phyloP scores from a whole-genome alignment of 2,329 filamentous ascomycete genomes.

The Penicillium sp. region DNA sequence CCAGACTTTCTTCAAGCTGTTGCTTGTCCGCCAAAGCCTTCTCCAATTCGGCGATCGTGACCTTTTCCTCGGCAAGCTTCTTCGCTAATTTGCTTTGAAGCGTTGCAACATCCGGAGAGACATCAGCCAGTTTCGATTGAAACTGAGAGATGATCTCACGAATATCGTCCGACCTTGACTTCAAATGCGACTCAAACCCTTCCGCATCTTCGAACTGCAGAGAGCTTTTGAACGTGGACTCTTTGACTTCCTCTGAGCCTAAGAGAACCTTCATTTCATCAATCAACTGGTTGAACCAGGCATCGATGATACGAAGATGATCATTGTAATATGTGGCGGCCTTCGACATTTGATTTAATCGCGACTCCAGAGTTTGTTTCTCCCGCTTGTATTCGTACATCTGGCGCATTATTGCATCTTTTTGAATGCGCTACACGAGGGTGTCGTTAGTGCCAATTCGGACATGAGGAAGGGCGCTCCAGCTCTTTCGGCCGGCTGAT shows the following conservation, averaged over 20 bases:
- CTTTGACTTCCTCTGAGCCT: constrained; percentile 24
- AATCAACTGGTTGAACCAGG: constrained; percentile 76
- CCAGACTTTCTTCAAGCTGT: constrained; percentile 76
- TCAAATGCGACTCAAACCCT: constrained; percentile 72
- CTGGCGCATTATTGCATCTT: constrained; percentile 93
- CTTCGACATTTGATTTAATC: constrained; percentile 74
- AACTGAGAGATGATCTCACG: constrained; percentile 67
- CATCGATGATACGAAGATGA: constrained; percentile 82
- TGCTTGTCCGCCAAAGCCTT: constrained; percentile 73
- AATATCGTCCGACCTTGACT: constrained; percentile 69
- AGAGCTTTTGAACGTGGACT: constrained; percentile 46
- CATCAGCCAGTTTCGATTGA: constrained; percentile 45
- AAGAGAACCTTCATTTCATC: constrained; percentile 46
- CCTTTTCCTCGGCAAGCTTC: constrained; percentile 76
- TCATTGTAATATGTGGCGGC: constrained; percentile 80
- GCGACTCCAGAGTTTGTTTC: constrained; percentile 72
- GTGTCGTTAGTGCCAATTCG: constrained; percentile 28
- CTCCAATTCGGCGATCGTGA: constrained; percentile 69
- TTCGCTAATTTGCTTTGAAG: constrained; percentile 70
- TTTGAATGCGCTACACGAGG: constrained; percentile 68
- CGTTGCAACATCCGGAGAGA: constrained; percentile 63
- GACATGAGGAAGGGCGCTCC: neutral
- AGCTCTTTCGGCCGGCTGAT: neutral
- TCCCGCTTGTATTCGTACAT: constrained; percentile 98
- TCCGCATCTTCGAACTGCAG: constrained; percentile 53